Conservation (phyloP, 2,329 filamentous ascomycete genomes). For the Amylocarpus encephaloides region DNA sequence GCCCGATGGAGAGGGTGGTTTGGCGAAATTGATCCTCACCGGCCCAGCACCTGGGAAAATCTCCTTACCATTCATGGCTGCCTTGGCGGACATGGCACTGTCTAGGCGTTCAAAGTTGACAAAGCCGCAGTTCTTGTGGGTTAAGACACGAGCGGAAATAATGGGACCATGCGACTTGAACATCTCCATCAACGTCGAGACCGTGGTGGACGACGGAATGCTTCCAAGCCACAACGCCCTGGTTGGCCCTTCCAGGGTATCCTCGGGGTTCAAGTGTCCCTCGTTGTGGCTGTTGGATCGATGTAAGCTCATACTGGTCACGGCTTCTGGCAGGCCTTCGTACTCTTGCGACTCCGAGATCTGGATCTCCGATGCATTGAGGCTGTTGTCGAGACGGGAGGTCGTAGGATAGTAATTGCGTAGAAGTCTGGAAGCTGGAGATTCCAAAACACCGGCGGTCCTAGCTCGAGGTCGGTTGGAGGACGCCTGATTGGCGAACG, state of each 20-base stretch:
- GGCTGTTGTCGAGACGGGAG: slow-evolving; percentile 67
- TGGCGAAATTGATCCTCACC: slow-evolving; percentile 94
- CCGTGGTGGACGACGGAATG: slow-evolving; percentile 93
- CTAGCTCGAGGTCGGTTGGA: slow-evolving; percentile 78
- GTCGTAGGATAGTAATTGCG: slow-evolving; percentile 72
- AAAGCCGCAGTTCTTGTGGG: slow-evolving; percentile 98
- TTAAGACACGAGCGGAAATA: slow-evolving; percentile 84
- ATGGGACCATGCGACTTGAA: slow-evolving; percentile 92
- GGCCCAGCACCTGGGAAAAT: slow-evolving; percentile 96
- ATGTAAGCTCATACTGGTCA: slow-evolving; percentile 72
- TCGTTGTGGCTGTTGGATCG: slow-evolving; percentile 60
- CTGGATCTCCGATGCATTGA: slow-evolving; percentile 69
- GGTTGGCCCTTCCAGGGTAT: slow-evolving; percentile 84
- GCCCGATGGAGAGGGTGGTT: slow-evolving; percentile 82
- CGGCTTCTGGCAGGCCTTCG: slow-evolving; percentile 72
- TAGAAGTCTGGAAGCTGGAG: slow-evolving; percentile 42
- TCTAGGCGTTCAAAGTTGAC: slow-evolving; percentile 94
- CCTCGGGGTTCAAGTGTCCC: slow-evolving; percentile 64
- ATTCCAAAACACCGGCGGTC: slow-evolving; percentile 84
- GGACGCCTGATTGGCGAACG: slow-evolving; percentile 79
- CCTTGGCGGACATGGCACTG: slow-evolving; percentile 83
- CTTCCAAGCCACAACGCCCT: slow-evolving; percentile 95
- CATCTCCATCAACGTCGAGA: slow-evolving; percentile 89
- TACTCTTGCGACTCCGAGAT: slow-evolving; percentile 71
- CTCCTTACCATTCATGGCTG: slow-evolving; percentile 87